Conservation (phyloP, 2,329 filamentous ascomycete genomes). For the Diaporthe destruens region DNA sequence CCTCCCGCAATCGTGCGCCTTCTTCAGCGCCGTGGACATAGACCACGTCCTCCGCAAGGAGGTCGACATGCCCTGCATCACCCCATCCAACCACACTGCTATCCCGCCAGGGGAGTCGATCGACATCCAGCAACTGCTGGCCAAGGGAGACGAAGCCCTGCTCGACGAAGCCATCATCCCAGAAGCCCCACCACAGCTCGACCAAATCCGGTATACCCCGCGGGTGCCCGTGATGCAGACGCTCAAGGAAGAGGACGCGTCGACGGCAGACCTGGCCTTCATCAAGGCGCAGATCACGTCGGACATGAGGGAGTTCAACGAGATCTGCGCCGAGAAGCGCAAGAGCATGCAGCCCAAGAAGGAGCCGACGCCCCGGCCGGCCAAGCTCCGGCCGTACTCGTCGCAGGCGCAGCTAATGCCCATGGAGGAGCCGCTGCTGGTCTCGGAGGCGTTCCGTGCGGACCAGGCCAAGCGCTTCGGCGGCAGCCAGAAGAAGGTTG, state of each 20-base stretch:
- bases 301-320: slow-evolving; percentile 78
- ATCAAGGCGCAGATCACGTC: slow-evolving; percentile 87
- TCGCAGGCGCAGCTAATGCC: slow-evolving; percentile 54
- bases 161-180: slow-evolving; percentile 77
- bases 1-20: slow-evolving; percentile 92
- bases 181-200: slow-evolving; percentile 67
- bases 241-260: slow-evolving; percentile 61
- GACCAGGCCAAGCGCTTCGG: slow-evolving; percentile 41
- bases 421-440: slow-evolving; percentile 53
- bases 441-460: slow-evolving; percentile 52
- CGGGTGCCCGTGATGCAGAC: slow-evolving; percentile 84
- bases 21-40: slow-evolving; percentile 95
- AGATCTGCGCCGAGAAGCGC: slow-evolving; percentile 74
- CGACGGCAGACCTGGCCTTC: slow-evolving; percentile 68
- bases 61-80: slow-evolving; percentile 97
- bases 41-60: slow-evolving; percentile 97
- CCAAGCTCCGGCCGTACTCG: slow-evolving; percentile 53
- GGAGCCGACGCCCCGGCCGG: background rate
- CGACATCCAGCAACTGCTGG: slow-evolving; percentile 83
- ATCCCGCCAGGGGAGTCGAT: slow-evolving; percentile 90
- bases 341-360: slow-evolving; percentile 48
- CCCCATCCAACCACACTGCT: slow-evolving; percentile 82
- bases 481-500: slow-evolving; percentile 34
- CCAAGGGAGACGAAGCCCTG: slow-evolving; percentile 75
- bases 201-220: slow-evolving; percentile 75